Conservation (phyloP, 805 yeast genomes). For the Candida cerambycidarum region DNA sequence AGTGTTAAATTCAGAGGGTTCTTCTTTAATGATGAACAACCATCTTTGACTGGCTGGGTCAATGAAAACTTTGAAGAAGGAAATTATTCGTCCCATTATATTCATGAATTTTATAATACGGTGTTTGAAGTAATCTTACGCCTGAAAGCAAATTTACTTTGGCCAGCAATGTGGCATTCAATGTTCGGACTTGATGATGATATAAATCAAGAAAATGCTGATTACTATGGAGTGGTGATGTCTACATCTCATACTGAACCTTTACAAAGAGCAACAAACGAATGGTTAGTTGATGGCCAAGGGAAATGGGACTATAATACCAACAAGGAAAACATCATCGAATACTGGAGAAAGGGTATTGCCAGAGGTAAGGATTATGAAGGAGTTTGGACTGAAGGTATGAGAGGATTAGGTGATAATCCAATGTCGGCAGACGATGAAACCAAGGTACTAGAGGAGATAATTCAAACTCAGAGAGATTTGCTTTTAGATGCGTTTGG, state of each 20-base stretch:
- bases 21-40: conserved; percentile 20
- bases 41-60: conserved; percentile 18
- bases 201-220: conserved; percentile 19
- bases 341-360: conserved; percentile 19
- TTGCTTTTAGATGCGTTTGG: conserved; percentile 15
- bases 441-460: conserved; percentile 15
- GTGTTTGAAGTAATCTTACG: conserved; percentile 17
- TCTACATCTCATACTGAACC: conserved; percentile 22
- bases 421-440: conserved; percentile 19
- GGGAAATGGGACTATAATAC: conserved; percentile 19
- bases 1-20: conserved; percentile 18
- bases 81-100: conserved; percentile 12
- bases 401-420: conserved; percentile 20
- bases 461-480: conserved; percentile 16
- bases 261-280: conserved; percentile 18
- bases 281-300: conserved; percentile 16
- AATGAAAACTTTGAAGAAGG: conserved; percentile 15
- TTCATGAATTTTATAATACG: conserved; percentile 17
- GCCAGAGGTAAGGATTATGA: conserved; percentile 17
- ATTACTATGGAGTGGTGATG: conserved; percentile 20
- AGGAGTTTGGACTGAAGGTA: conserved; percentile 19
- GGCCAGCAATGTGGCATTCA: conserved; percentile 21
- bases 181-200: conserved; percentile 20
- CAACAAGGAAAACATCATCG: conserved; percentile 17
- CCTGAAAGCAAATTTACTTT: conserved; percentile 17